Conservation (phyloP, 2,329 filamentous ascomycete species). For the Blumeria hordei region DNA sequence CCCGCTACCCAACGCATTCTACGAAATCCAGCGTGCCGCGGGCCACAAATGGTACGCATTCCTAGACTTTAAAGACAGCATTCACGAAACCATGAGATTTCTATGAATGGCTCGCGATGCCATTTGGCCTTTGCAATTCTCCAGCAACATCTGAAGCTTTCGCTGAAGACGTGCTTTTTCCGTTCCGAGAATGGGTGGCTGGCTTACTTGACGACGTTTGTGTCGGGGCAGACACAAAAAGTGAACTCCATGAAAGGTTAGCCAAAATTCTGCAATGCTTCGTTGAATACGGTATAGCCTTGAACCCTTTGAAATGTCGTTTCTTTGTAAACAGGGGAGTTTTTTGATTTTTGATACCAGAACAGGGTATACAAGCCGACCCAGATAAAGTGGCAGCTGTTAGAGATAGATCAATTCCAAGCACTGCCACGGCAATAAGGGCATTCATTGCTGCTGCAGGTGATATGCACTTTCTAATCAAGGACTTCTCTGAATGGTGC, state of each 20-base stretch:
- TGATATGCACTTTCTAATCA: neutral
- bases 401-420: neutral
- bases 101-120: slow-evolving; percentile 1
- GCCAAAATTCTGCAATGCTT: neutral
- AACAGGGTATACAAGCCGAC: neutral
- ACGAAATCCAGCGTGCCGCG: neutral
- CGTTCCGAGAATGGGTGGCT: neutral
- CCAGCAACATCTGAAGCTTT: too few relatives aligned
- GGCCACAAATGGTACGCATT: neutral
- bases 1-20: too few relatives aligned
- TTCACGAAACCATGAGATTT: neutral
- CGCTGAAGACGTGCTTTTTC: neutral
- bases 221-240: neutral
- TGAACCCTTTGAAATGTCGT: neutral
- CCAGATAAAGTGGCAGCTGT: neutral
- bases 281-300: neutral
- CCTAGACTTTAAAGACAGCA: neutral
- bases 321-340: neutral
- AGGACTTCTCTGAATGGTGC: neutral
- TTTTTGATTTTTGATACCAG: neutral
- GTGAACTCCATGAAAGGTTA: neutral
- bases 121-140: too few relatives aligned
- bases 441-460: neutral
- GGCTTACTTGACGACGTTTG: neutral
- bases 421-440: neutral